Conservation (phyloP, 2,329 filamentous ascomycete genomes). For the Fusarium oligoseptatum region DNA sequence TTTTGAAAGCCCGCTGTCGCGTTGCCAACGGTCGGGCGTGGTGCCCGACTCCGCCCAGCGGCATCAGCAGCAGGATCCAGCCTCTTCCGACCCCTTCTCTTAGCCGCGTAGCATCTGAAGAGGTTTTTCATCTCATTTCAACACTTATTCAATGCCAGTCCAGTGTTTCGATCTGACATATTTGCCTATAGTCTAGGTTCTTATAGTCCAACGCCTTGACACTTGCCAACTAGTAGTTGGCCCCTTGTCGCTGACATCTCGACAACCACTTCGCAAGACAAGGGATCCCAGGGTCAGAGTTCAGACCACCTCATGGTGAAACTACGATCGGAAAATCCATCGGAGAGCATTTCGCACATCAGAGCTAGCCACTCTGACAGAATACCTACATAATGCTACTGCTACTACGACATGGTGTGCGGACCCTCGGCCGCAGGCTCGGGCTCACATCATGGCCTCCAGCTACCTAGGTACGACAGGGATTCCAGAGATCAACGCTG, state of each 20-base stretch:
- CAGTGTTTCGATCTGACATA: neutral
- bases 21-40: neutral
- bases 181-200: neutral
- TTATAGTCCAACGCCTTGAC: neutral
- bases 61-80: neutral
- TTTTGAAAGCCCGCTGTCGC: neutral
- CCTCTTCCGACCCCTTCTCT: neutral
- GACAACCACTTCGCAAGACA: neutral
- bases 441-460: neutral
- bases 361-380: conserved; percentile 1
- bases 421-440: neutral
- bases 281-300: neutral
- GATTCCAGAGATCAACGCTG: conserved; percentile 5
- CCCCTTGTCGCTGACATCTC: conserved; percentile 1
- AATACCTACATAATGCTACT: neutral
- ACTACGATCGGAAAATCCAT: conserved; percentile 4
- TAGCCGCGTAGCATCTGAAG: neutral
- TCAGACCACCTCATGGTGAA: conserved; percentile 10
- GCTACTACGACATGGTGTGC: neutral
- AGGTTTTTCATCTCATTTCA: conserved; percentile 1
- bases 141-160: neutral
- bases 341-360: neutral
- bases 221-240: neutral
- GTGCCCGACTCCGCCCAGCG: neutral
- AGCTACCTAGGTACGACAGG: neutral